These are phyloP conservation scores for Aspergillus cejpii DNA, from an alignment of 2,329 filamentous ascomycete species.

Conservation along the genomic window DNA sequence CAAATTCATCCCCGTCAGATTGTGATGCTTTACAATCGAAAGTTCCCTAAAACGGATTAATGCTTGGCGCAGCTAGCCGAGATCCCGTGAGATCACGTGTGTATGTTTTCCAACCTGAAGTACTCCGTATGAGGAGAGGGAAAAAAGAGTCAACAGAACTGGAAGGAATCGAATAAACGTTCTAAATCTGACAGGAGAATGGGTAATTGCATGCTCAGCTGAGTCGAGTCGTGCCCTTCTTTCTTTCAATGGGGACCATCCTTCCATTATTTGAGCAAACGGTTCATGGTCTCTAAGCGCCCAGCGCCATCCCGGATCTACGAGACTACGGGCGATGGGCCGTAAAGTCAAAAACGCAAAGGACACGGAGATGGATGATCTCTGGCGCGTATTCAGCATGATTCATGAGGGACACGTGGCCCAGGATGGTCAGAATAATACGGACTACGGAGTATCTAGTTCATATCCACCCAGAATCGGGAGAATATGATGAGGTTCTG, in stretches of 20 bases:
- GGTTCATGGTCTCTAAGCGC: slow-evolving; percentile 7
- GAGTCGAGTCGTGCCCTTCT: not conserved
- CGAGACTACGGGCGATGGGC: slow-evolving; percentile 7
- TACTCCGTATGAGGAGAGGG: no score
- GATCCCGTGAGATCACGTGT: slow-evolving; percentile 12
- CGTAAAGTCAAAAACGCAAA: slow-evolving; percentile 3
- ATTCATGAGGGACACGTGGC: slow-evolving; percentile 16
- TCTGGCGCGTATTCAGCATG: slow-evolving; percentile 16
- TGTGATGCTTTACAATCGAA: slow-evolving; percentile 1
- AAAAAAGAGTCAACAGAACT: not conserved
- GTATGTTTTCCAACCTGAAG: not conserved
- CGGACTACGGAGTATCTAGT: slow-evolving; percentile 2
- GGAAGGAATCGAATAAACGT: no score
- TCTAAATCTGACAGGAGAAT: not conserved
- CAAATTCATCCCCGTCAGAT: not conserved
- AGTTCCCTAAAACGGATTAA: slow-evolving; percentile 1
- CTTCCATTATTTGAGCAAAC: not conserved
- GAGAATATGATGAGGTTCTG: not conserved
- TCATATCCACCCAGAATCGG: no score
- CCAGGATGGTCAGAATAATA: slow-evolving; percentile 11
- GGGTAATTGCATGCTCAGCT: not conserved
- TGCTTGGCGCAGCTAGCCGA: not conserved
- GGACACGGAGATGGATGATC: not conserved
- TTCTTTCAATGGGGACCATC: not conserved
- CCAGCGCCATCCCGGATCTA: slow-evolving; percentile 8